Percentiles rank a stretch among this genome's conserved stretches.
Evolutionary conservation across 345 rosid species (phyloP).

Genomic region (Microthlaspi erraticum): DNA sequence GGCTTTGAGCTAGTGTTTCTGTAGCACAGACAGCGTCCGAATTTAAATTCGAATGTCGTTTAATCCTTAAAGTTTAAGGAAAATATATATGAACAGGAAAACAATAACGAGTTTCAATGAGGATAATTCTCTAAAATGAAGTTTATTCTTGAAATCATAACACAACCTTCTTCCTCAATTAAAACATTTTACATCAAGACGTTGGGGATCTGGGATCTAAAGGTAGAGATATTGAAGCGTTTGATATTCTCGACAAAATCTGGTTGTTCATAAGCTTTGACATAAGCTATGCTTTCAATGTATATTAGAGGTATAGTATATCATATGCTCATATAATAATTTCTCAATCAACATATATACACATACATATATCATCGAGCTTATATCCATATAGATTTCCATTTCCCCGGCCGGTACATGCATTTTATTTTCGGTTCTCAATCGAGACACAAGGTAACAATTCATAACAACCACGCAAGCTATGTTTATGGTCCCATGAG

Average conservation of each 20-base stretch:
- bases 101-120: background rate
- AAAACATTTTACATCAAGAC: background rate
- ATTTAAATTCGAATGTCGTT: background rate
- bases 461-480: slow-evolving; percentile 20
- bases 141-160: too few species aligned
- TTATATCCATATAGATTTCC: background rate
- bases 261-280: background rate
- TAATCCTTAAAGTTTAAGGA: background rate
- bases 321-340: background rate
- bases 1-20: too few species aligned
- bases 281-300: background rate
- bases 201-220: background rate
- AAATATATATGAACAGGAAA: background rate
- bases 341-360: background rate
- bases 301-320: background rate
- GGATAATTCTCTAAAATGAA: too few species aligned
- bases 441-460: slow-evolving; percentile 3
- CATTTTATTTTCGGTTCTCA: background rate
- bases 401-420: background rate
- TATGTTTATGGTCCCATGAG: slow-evolving; percentile 24
- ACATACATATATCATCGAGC: background rate
- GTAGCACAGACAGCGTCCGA: too few species aligned
- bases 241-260: background rate
- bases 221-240: background rate
- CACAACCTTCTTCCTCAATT: background rate